These are phyloP conservation scores for Bacterosira constricta DNA, from an alignment of 108 stramenopile species.

Conservation along the genomic window DNA sequence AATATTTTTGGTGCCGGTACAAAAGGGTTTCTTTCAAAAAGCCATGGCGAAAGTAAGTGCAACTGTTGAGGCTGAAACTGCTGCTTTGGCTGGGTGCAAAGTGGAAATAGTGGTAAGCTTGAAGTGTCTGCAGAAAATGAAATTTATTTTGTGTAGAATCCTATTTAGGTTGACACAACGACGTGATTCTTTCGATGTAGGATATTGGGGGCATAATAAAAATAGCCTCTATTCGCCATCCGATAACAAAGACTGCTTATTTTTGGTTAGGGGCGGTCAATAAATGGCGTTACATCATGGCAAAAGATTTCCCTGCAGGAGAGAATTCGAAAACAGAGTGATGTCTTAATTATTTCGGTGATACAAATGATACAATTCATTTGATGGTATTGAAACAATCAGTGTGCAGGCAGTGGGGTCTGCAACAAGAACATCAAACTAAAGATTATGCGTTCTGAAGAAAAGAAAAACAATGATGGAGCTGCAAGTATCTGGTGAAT, in stretches of 20 bases:
- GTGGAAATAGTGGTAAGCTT: conserved; percentile 35
- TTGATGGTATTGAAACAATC: not conserved
- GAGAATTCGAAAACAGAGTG: conserved; percentile 4
- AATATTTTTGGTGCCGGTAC: too few relatives aligned
- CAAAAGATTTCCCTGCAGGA: conserved; percentile 13
- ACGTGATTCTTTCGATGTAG: not conserved
- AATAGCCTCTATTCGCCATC: conserved; percentile 20
- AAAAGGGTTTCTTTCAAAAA: conserved; percentile 25
- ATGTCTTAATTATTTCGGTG: too few relatives aligned
- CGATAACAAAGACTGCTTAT: conserved; percentile 11
- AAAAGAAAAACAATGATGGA: too few relatives aligned
- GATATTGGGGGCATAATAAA: conserved; percentile 28
- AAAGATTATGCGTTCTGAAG: too few relatives aligned
- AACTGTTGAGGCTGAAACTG: conserved; percentile 28
- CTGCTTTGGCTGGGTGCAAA: conserved; percentile 15
- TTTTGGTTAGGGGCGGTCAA: conserved; percentile 35
- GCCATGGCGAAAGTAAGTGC: conserved; percentile 32
- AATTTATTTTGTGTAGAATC: not conserved
- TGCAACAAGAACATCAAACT: too few relatives aligned
- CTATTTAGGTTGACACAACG: not conserved
- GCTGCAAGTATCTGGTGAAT: too few relatives aligned
- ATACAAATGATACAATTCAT: too few relatives aligned
- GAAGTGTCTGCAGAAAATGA: too few relatives aligned
- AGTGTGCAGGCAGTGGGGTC: too few relatives aligned
- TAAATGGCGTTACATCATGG: conserved; percentile 24